These are phyloP conservation scores for Cinchona pubescens DNA, from an alignment of 257 asterid species.

Conservation along the genomic window DNA sequence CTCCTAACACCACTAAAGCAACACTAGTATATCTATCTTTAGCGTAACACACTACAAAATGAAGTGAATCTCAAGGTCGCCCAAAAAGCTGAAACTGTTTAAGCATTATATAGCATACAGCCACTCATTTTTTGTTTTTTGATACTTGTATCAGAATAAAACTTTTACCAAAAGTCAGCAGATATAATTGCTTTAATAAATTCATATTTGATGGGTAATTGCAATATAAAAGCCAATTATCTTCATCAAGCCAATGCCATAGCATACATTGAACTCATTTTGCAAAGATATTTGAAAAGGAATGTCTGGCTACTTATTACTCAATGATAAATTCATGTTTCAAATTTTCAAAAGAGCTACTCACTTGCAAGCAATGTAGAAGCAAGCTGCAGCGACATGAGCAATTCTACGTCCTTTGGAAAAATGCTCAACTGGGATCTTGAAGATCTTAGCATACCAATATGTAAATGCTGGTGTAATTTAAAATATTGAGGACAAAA, in stretches of 20 bases:
- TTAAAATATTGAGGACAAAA: not conserved
- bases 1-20: not conserved
- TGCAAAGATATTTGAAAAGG: not conserved
- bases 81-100: not conserved
- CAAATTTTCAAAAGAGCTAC: conserved; percentile 7
- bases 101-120: not conserved
- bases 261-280: not conserved
- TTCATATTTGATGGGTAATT: not conserved
- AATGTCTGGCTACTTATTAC: not conserved
- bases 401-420: conserved; percentile 91
- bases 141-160: not conserved
- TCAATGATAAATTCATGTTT: not conserved
- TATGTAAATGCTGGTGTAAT: not conserved
- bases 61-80: not conserved
- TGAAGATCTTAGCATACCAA: conserved; percentile 24
- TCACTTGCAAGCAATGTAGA: conserved; percentile 77
- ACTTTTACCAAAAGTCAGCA: not conserved
- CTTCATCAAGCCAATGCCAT: not conserved
- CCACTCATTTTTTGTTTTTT: not conserved
- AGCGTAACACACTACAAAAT: not conserved
- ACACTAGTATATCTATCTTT: not conserved
- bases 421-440: conserved; percentile 74
- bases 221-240: not conserved
- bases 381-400: conserved; percentile 83
- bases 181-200: not conserved